Evolutionary conservation across 306 rosid genomes (phyloP), one percentile per base, ranked within the genome.

Genomic region (Hippophae rhamnoides): DNA sequence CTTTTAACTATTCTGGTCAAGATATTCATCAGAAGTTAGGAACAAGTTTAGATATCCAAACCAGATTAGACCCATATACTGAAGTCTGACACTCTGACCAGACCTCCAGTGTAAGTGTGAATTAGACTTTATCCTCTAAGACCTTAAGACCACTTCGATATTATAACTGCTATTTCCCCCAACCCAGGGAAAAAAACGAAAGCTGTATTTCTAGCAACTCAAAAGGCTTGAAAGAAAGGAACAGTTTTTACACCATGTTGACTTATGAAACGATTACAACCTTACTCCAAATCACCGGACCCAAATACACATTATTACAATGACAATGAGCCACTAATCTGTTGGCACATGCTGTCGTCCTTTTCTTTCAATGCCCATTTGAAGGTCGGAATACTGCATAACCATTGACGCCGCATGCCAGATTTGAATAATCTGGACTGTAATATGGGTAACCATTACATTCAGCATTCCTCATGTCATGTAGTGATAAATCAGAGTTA

Each of bases 351-450:
- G 58, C 76, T 58, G 48, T 67, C 70, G 52, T 62, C 41, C 68
- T 43, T 52, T 69, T 66, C 77, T 64, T 71, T 77, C 84, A 88
- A 43, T 81, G 82, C 60, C 90, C 95, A 72, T 76, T 83, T 42
- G 89, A 80, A 10, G 99, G 99, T 76, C 94, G 86, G 84, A 77
- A 93, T 43, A 82, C 73, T 27, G 81, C 67, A 81, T 88, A 93
- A 61, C 96, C 95, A 54, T 84, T 93, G 69, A 70, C 71, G 52
- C 87, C 80, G 25, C 71, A 61, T 48, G 79, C 74, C 85, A 88
- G 54, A 62, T 80, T 89, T 42, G 90, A 75, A 71, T 86, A 93
- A 46, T 88, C 94, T 31, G 88, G 79, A 59, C 43, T 72, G 55
- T 78, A 78, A 72, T 86, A 86, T 8, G 84, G 81, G 62, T 77